Conservation (phyloP, 257 asterid genomes). For the Ballota nigra region DNA sequence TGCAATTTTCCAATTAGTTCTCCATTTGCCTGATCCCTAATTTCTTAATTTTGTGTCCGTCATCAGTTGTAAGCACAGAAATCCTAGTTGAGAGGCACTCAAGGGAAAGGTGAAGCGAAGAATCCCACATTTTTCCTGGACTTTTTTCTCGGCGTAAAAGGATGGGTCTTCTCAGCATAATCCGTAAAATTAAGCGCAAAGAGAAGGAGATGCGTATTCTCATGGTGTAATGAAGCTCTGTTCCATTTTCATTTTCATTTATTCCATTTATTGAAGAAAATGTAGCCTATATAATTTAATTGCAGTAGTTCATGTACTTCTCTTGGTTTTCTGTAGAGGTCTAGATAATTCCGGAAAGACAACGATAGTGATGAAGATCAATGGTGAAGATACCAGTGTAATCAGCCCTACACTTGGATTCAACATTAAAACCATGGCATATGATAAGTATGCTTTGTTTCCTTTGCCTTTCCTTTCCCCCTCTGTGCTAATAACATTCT, state of each 20-base stretch:
- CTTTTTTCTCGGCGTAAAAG: neutral
- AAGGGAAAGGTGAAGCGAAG: neutral
- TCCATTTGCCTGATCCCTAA: neutral
- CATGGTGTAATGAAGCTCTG: constrained; percentile 69
- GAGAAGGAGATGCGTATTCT: constrained; percentile 99
- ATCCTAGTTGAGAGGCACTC: neutral
- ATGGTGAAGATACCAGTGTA: constrained; percentile 89
- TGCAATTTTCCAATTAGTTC: neutral
- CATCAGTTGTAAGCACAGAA: neutral
- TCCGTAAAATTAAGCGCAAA: constrained; percentile 87
- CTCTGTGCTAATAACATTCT: neutral
- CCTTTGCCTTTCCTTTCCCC: neutral
- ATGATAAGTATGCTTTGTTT: constrained; percentile 51
- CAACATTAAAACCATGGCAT: constrained; percentile 84
- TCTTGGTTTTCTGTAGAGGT: constrained; percentile 43
- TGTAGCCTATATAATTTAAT: neutral
- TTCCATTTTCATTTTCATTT: neutral
- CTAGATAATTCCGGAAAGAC: constrained; percentile 97
- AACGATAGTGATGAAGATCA: constrained; percentile 88
- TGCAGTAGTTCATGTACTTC: neutral
- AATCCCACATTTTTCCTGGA: neutral
- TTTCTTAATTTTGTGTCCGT: neutral
- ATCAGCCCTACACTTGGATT: constrained; percentile 97
- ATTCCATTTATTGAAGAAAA: neutral
- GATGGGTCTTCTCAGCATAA: constrained; percentile 89